Evolutionary conservation across 2,329 filamentous ascomycete species (phyloP), one percentile per base, ranked within the genome.

Genomic region (Botrytis cinerea): DNA sequence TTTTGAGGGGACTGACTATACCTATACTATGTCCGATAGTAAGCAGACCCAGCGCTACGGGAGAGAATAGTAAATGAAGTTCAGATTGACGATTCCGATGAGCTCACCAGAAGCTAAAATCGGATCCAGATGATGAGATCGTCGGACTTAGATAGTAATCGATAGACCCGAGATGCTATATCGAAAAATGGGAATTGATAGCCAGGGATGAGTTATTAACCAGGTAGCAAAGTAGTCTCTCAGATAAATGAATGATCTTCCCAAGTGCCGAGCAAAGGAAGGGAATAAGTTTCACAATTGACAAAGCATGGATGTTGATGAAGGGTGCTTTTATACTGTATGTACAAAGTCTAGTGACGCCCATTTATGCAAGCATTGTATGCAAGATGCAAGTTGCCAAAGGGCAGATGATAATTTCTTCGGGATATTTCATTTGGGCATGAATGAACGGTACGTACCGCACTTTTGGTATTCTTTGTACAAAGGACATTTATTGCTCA

Each of bases 301-400:
- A 5, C 57, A 18, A 40, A 51, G 35, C 32, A 63, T 46, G 57
- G 43, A 48, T 45, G 22, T 59, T 45, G 48, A 45, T 43, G 35
- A 60, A 46, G 61, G 51, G 43, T 32, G 38, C 35, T 66, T 63
- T 38, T 51, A 22, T 61, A 45, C 35, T 20, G 45, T 71, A 32
- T n/a, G 18, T 32, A n/a, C 61, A 67, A 72, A 64, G 70, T 54
- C 51, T 66, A 38, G 60, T 66, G 59, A 57, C 40, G 61, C 46
- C 67, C 35, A 67, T 72, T 72, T 72, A 67, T 72, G 61, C 70
- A 72, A 66, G 70, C 35, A 66, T 46, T 46, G 18, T 71, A 69
- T 59, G 51, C 67, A 43, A 70, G 35, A 70, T 70, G 67, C 43
- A 70, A 25, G 67, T n/a, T 68, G 66, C 35, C 48, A 43, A 22